Evolutionary conservation across 108 stramenopile species (phyloP).

Genomic region (Pseudonitzschia multiseries): DNA sequence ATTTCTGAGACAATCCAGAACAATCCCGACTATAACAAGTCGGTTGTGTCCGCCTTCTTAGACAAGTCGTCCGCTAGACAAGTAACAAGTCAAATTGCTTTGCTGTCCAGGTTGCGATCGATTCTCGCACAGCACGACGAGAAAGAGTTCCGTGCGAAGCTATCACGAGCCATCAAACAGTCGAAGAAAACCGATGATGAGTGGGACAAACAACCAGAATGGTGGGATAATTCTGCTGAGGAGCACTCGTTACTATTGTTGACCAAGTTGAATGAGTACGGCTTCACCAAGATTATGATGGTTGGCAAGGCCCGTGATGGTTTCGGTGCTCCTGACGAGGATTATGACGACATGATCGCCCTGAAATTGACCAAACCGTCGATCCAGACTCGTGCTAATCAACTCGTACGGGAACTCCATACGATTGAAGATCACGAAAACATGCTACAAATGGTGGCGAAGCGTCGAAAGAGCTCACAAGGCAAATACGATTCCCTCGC

Average conservation of each 20-base stretch:
- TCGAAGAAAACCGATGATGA: constrained; percentile 41
- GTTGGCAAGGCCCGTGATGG: constrained; percentile 10
- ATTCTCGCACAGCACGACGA: constrained; percentile 51
- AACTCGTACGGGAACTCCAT: constrained; percentile 69
- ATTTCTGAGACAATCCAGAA: constrained; percentile 48
- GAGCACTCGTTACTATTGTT: constrained; percentile 31
- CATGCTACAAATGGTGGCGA: constrained; percentile 30
- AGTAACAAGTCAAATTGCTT: constrained; percentile 61
- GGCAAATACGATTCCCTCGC: constrained; percentile 25
- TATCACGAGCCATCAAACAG: constrained; percentile 48
- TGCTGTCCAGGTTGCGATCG: constrained; percentile 65
- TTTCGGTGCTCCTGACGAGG: constrained; percentile 21
- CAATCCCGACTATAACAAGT: constrained; percentile 35
- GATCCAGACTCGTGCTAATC: constrained; percentile 60
- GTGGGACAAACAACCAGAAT: constrained; percentile 65
- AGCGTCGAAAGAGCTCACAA: constrained; percentile 31
- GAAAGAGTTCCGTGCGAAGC: constrained; percentile 33
- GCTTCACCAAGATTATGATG: constrained; percentile 27
- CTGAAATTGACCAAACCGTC: constrained; percentile 46
- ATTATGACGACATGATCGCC: constrained; percentile 2
- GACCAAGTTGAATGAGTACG: constrained; percentile 26
- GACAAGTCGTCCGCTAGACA: constrained; percentile 65
- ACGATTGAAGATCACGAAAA: constrained; percentile 54
- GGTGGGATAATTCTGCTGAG: constrained; percentile 64
- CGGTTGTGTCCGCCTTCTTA: constrained; percentile 50